phyloP scores from a whole-genome alignment of 257 asterid species.

The Solanum habrochaites region DNA sequence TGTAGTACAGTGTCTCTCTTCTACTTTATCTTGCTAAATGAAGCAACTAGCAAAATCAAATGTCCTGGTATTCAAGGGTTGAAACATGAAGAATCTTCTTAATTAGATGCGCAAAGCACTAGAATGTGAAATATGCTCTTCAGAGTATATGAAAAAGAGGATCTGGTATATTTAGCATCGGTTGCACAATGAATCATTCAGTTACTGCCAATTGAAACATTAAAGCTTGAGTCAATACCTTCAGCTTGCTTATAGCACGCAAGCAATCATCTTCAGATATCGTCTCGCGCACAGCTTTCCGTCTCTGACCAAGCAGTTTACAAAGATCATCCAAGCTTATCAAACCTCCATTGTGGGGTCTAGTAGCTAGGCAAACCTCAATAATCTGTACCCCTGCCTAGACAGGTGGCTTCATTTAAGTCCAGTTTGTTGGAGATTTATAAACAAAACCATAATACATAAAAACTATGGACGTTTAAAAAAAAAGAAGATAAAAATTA shows the following conservation, averaged over 20 bases:
- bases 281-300: conserved; percentile 81
- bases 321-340: conserved; percentile 88
- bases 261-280: conserved; percentile 93
- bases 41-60: background rate
- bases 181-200: background rate
- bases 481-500: background rate
- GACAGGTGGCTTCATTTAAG: conserved; percentile 14
- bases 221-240: conserved; percentile 34
- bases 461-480: background rate
- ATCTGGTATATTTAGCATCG: background rate
- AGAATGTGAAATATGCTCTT: background rate
- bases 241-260: conserved; percentile 96
- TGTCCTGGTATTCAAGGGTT: background rate
- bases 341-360: conserved; percentile 85
- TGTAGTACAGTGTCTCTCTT: background rate
- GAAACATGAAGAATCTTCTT: background rate
- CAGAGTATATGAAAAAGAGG: background rate
- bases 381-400: conserved; percentile 95
- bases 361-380: conserved; percentile 79
- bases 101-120: background rate
- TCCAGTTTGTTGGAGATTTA: background rate
- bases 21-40: background rate
- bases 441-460: background rate
- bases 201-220: background rate
- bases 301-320: conserved; percentile 64